These are phyloP conservation scores for Colletotrichum sp. DNA, from an alignment of 2,329 filamentous ascomycete species.

Conservation along the genomic window DNA sequence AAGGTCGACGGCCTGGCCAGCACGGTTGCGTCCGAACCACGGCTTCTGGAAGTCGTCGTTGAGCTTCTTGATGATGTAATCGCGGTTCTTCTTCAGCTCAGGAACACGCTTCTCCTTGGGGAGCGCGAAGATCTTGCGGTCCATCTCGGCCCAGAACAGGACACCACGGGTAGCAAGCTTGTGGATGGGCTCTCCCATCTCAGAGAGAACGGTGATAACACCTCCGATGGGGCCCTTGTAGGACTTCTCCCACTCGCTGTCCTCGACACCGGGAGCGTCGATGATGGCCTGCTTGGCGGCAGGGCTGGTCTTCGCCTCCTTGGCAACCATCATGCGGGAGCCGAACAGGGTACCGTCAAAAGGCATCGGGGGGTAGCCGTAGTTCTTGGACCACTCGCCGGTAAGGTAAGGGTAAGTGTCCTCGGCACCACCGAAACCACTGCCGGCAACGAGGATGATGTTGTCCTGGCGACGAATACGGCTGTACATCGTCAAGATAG, in stretches of 20 bases:
- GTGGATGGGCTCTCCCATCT: constrained; percentile 99
- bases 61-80: constrained; percentile 93
- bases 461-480: constrained; percentile 86
- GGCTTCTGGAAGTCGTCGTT: constrained; percentile 98
- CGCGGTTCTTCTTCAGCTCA: constrained; percentile 85
- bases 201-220: constrained; percentile 94
- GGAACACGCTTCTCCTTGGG: constrained; percentile 93
- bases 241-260: constrained; percentile 87
- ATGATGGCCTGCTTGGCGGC: constrained; percentile 90
- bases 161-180: constrained; percentile 98
- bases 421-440: constrained; percentile 87
- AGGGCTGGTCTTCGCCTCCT: constrained; percentile 88
- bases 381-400: constrained; percentile 85
- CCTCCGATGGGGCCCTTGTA: constrained; percentile 92
- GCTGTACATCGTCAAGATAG: constrained; percentile 88
- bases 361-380: constrained; percentile 90
- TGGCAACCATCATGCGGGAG: constrained; percentile 93
- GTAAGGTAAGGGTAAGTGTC: constrained; percentile 94
- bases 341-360: constrained; percentile 92
- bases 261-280: constrained; percentile 82
- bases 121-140: constrained; percentile 95
- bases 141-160: constrained; percentile 97
- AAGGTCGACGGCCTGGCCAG: constrained; percentile 81
- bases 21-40: constrained; percentile 89
- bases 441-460: constrained; percentile 87